Evolutionary conservation across 192 early-diverging fungal species (phyloP).

Genomic region (Lobosporangium transversale): DNA sequence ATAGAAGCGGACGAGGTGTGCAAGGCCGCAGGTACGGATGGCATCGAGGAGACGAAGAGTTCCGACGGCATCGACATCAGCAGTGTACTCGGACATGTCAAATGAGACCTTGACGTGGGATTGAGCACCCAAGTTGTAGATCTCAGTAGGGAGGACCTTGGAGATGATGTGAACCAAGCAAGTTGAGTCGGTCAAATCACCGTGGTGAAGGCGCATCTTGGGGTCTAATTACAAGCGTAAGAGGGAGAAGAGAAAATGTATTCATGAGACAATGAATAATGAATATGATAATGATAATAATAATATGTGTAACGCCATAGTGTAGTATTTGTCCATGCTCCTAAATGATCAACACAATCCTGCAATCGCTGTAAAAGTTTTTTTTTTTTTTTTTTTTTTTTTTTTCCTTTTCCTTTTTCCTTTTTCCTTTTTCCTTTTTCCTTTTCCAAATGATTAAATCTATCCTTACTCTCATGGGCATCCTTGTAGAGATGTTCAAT

Average conservation of each 20-base stretch:
- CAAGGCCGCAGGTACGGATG: slow-evolving; percentile 77
- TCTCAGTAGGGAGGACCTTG: slow-evolving; percentile 76
- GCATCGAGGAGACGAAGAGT: slow-evolving; percentile 83
- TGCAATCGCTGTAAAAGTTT: too few relatives aligned
- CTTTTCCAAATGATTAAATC: neutral
- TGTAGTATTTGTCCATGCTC: too few relatives aligned
- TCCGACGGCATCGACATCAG: slow-evolving; percentile 84
- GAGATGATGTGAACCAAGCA: slow-evolving; percentile 78
- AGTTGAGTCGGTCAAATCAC: slow-evolving; percentile 83
- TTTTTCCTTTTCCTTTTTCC: neutral
- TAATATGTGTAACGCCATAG: too few relatives aligned
- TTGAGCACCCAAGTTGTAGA: slow-evolving; percentile 84
- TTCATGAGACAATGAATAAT: neutral
- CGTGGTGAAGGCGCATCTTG: slow-evolving; percentile 80
- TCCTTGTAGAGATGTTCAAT: slow-evolving; percentile 84
- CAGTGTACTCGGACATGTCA: slow-evolving; percentile 83
- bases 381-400: too few relatives aligned
- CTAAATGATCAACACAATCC: too few relatives aligned
- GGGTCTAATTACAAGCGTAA: slow-evolving; percentile 48
- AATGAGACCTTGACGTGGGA: slow-evolving; percentile 79
- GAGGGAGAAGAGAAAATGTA: neutral
- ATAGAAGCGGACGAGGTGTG: slow-evolving; percentile 68
- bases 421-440: neutral
- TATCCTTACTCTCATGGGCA: slow-evolving; percentile 67
- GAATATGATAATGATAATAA: too few relatives aligned